Evolutionary conservation across 1,284 basidiomycete genomes (phyloP), one percentile per base, ranked within the genome.

Genomic region (Chalciporus sp.): DNA sequence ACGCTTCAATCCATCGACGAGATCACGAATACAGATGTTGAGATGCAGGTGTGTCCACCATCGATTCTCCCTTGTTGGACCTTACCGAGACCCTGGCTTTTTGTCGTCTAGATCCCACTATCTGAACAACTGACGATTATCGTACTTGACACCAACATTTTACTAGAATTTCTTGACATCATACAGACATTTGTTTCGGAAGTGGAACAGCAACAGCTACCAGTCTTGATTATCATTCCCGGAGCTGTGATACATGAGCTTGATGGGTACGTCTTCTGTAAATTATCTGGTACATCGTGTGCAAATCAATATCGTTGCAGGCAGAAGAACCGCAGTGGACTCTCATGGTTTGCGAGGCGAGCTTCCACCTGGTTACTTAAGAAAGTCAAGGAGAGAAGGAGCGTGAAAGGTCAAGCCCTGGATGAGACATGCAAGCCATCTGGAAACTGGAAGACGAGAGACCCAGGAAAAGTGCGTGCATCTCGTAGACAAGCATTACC

Each of bases 91-190:
- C 35, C 16, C 16, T 23, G 27, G 49, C 29, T 1, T 11, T 39
- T 35, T 16, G 23, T 27, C 2, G 16, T 26, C 49, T 43, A 82
- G 78, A 72, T 70, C 7, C 73, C 76, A 28, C 56, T 74, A 20
- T 68, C 71, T 7, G 76, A 78, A 58, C 67, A 65, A 53, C 62
- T 67, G 51, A 69, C 74, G 14, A 81, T 79, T 59, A 63, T 91
- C 42, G 79, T 91, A 17, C 63, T 89, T 33, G 88, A 91, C 64
- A 91, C 88, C 26, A 91, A 91, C 61, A 79, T 90, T 55, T 72
- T 91, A 16, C 70, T 91, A 56, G 78, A 84, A 63, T 76, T 83
- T 60, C 78, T 89, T 55, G 80, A 84, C 50, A 76, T 81, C 39
- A 69, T 92, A 54, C 76, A 80, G 58, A 76, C 78, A 51, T 89